Evolutionary conservation across 2,329 filamentous ascomycete genomes (phyloP).

Genomic region (Chaetothyriales sp.): DNA sequence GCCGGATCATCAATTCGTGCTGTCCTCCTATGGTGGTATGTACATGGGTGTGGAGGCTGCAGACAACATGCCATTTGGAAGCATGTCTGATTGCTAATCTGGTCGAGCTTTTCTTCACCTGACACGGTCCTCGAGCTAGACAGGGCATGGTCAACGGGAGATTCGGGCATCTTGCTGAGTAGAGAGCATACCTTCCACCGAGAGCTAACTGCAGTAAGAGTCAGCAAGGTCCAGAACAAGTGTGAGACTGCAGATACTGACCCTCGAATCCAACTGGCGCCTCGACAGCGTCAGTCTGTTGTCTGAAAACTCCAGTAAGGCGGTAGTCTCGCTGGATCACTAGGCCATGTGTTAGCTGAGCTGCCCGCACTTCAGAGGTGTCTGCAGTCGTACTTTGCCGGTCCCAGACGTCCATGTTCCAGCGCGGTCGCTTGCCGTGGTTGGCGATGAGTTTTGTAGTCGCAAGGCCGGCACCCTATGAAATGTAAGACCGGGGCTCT

Average conservation of each 20-base stretch:
- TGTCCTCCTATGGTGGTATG: not conserved
- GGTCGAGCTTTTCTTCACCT: not conserved
- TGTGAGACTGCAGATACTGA: constrained; percentile 1
- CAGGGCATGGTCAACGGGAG: not conserved
- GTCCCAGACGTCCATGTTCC: constrained; percentile 49
- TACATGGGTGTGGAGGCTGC: not conserved
- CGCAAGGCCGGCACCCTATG: constrained; percentile 38
- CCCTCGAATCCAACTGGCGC: constrained; percentile 47
- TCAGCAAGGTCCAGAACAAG: constrained; percentile 6
- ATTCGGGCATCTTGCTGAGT: not conserved
- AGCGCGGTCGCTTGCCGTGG: constrained; percentile 45
- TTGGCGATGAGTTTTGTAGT: constrained; percentile 46
- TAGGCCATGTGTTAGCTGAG: constrained; percentile 21
- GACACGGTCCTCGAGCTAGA: not conserved
- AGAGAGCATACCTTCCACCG: constrained; percentile 43
- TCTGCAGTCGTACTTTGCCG: constrained; percentile 41
- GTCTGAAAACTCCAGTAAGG: constrained; percentile 45
- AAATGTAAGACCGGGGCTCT: constrained; percentile 4
- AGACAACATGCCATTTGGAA: not conserved
- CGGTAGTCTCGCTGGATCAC: constrained; percentile 54
- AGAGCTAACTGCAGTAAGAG: constrained; percentile 37
- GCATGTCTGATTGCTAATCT: not conserved
- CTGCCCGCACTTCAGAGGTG: not conserved
- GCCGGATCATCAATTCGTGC: not conserved
- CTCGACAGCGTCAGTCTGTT: constrained; percentile 43